Conservation (phyloP, 2,329 filamentous ascomycete genomes). For the Talaromyces sp. region DNA sequence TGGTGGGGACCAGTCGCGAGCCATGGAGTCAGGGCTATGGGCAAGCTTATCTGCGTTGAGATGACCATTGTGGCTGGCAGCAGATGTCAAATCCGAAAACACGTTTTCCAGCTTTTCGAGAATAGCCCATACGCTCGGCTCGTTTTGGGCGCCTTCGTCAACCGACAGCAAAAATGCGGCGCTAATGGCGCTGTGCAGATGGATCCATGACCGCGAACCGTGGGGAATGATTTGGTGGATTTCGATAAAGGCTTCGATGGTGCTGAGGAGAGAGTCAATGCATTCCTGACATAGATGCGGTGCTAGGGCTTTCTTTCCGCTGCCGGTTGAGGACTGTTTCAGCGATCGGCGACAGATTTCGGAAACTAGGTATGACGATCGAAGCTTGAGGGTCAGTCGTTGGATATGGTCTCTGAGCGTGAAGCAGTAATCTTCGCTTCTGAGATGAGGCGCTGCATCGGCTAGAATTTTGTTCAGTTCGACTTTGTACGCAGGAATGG, state of each 20-base stretch:
- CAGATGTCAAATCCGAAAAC: constrained; percentile 40
- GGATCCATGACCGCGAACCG: constrained; percentile 47
- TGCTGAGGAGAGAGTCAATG: constrained; percentile 53
- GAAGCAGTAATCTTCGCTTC: constrained; percentile 48
- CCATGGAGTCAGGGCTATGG: constrained; percentile 9
- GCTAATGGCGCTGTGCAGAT: constrained; percentile 47
- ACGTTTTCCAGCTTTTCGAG: constrained; percentile 43
- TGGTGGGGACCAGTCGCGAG: constrained; percentile 1
- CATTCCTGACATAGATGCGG: constrained; percentile 50
- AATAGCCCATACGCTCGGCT: constrained; percentile 38
- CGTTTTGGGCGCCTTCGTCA: constrained; percentile 42
- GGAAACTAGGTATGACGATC: constrained; percentile 60
- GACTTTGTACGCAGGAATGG: constrained; percentile 56
- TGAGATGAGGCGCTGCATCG: constrained; percentile 56
- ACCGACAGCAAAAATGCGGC: constrained; percentile 47
- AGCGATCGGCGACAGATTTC: constrained; percentile 61
- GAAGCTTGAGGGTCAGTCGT: constrained; percentile 58
- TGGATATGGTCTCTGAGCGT: constrained; percentile 53
- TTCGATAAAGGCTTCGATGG: constrained; percentile 60
- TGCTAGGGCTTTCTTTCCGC: constrained; percentile 34
- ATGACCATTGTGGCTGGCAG: constrained; percentile 22
- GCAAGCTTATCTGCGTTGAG: constrained; percentile 12
- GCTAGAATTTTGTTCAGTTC: constrained; percentile 56
- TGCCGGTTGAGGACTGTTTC: constrained; percentile 43
- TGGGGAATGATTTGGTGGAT: constrained; percentile 45